Evolutionary conservation across 306 rosid species (phyloP).

Genomic region (Rosa lucieae): DNA sequence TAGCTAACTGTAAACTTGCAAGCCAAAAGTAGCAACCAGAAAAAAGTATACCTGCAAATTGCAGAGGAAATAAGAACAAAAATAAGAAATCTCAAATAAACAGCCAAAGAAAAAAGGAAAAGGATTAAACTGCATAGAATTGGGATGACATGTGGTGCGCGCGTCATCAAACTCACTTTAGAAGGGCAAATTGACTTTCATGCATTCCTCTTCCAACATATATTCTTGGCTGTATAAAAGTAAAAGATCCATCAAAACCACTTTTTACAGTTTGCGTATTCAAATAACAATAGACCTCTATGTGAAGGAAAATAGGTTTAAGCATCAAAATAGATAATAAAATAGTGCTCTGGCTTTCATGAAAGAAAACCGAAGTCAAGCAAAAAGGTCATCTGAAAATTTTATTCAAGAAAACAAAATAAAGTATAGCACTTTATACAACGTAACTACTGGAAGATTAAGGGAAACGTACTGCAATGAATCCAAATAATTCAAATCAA

Average conservation of each 20-base stretch:
- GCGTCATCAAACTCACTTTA: slow-evolving; percentile 66
- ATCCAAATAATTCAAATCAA: neutral
- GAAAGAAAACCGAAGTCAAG: neutral
- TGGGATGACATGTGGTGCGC: slow-evolving; percentile 12
- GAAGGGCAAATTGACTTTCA: slow-evolving; percentile 84
- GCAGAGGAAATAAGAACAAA: slow-evolving; percentile 21
- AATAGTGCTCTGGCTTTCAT: neutral
- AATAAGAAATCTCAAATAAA: slow-evolving; percentile 23
- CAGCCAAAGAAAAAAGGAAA: slow-evolving; percentile 8
- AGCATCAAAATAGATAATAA: neutral
- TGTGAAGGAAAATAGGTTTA: neutral
- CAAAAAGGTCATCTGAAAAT: neutral
- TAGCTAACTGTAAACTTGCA: slow-evolving; percentile 77
- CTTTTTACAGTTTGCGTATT: neutral
- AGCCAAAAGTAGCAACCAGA: slow-evolving; percentile 85
- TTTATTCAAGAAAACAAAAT: neutral
- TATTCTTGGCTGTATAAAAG: slow-evolving; percentile 75
- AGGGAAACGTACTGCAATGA: neutral
- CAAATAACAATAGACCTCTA: neutral
- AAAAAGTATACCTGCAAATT: slow-evolving; percentile 81
- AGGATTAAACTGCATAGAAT: slow-evolving; percentile 11
- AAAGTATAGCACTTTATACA: neutral
- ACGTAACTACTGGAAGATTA: neutral
- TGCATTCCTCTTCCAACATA: slow-evolving; percentile 98
- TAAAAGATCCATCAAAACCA: slow-evolving; percentile 26